Evolutionary conservation across 192 early-diverging fungal genomes (phyloP), one percentile per base, ranked within the genome.

Genomic region (Thoreauomyces humboldtii): DNA sequence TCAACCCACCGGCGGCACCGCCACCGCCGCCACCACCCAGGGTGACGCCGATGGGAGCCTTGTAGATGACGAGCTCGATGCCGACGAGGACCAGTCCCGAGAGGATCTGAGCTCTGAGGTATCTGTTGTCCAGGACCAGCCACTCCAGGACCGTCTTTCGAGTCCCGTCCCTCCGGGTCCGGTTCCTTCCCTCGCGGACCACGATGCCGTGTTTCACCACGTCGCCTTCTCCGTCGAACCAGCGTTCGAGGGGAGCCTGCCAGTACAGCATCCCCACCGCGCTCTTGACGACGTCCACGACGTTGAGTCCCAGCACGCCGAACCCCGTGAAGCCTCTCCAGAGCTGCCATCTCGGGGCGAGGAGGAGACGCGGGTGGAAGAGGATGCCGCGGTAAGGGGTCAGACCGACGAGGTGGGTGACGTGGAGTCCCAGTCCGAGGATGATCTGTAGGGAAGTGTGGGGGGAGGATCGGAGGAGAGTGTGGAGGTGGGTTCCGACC

Each of bases 161-260:
- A 14, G 14, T 29, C 22, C 65, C 43, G 25, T 7, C 32, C 1
- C 7, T 17, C 9, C 21, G 35, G 1, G 21, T 44, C 4, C 71
- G 31, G 41, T 68, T 61, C 0, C 21, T 12, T 9, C 70, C 56
- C 31, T 9, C 45, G 12, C 57, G 61, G 22, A 71, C 55, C 0
- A 61, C 42, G 34, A 47, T 33, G 35, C 57, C 63, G 28, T 59
- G 58, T 14, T 37, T 7, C 19, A 61, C 42, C 5, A 59, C 35
- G 41, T 73, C 65, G 25, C 64, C 65, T 3, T 61, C 37, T 1
- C 72, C 66, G 46, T 55, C 36, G 28, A 73, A 59, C 41, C 54
- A 64, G 29, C 46, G n/a, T 38, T 73, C 72, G 15, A 73, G 59
- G 14, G 72, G 66, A 2, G 72, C 65, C 29, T 69, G 66, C 65